Evolutionary conservation across 495 filamentous ascomycete genomes (phyloP).

Genomic region (Penicillium canescens): DNA sequence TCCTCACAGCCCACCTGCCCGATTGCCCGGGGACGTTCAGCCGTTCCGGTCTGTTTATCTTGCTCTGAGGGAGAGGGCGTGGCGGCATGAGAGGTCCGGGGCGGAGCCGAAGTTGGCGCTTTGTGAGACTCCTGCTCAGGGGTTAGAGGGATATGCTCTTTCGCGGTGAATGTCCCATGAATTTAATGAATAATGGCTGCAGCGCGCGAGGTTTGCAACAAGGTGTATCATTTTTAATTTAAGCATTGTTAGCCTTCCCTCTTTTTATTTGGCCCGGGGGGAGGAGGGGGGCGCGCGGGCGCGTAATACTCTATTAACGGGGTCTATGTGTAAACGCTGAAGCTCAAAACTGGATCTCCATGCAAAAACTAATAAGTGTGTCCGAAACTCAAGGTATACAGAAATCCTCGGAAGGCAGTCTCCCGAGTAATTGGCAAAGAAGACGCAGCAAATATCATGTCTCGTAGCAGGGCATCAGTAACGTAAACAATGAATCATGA

Average conservation of each 20-base stretch:
- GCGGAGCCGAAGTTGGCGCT: conserved; percentile 3
- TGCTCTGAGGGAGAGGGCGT: conserved; percentile 4
- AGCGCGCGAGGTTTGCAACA: not conserved
- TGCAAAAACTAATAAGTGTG: too few relatives aligned
- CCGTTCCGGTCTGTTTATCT: conserved; percentile 7
- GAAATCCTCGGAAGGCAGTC: not conserved
- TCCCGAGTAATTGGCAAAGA: not conserved
- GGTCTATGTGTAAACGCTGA: not conserved
- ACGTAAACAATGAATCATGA: not conserved
- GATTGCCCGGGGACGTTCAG: conserved; percentile 4
- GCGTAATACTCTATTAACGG: too few relatives aligned
- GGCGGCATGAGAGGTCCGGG: conserved; percentile 1
- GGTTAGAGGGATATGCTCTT: conserved; percentile 3
- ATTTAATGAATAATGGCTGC: conserved; percentile 4
- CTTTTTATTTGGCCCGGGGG: too few relatives aligned
- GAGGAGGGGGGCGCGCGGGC: too few relatives aligned
- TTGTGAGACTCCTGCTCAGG: not conserved
- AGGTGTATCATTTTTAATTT: not conserved
- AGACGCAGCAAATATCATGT: not conserved
- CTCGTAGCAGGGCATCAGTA: not conserved
- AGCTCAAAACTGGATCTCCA: too few relatives aligned
- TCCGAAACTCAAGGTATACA: too few relatives aligned
- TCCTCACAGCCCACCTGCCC: conserved; percentile 1
- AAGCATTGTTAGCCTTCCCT: too few relatives aligned
- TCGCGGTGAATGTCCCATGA: not conserved